These are phyloP conservation scores for Bonia amplexicaulis DNA, from an alignment of 176 grass and related monocot species.

Conservation along the genomic window DNA sequence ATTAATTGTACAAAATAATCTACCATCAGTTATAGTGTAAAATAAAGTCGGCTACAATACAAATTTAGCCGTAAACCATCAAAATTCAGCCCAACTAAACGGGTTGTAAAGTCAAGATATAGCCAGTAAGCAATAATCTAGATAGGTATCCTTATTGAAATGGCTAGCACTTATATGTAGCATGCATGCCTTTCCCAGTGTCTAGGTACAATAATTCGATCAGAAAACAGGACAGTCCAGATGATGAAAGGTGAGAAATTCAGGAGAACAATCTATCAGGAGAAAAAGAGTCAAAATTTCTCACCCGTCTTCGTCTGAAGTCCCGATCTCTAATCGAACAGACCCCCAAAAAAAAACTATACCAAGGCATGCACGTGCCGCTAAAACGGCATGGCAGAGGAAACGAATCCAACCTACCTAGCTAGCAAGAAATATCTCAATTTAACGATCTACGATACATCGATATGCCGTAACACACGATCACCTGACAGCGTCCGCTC, in stretches of 20 bases:
- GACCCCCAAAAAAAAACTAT: neutral
- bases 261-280: neutral
- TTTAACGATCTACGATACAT: neutral
- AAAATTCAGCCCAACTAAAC: too few species aligned
- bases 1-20: too few species aligned
- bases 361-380: neutral
- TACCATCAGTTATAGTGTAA: too few species aligned
- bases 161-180: neutral
- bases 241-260: slow-evolving; percentile 29
- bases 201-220: neutral
- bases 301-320: slow-evolving; percentile 30
- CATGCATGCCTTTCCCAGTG: neutral
- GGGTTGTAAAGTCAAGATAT: neutral
- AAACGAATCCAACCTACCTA: neutral
- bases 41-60: too few species aligned
- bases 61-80: too few species aligned
- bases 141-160: neutral
- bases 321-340: neutral
- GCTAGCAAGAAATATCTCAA: neutral
- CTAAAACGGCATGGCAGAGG: neutral
- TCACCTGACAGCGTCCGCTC: neutral
- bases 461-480: neutral
- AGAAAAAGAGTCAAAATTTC: neutral
- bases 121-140: neutral
- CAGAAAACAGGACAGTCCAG: slow-evolving; percentile 14